phyloP scores from a whole-genome alignment of 352 stramenopile species.

The Pythium aquatile region DNA sequence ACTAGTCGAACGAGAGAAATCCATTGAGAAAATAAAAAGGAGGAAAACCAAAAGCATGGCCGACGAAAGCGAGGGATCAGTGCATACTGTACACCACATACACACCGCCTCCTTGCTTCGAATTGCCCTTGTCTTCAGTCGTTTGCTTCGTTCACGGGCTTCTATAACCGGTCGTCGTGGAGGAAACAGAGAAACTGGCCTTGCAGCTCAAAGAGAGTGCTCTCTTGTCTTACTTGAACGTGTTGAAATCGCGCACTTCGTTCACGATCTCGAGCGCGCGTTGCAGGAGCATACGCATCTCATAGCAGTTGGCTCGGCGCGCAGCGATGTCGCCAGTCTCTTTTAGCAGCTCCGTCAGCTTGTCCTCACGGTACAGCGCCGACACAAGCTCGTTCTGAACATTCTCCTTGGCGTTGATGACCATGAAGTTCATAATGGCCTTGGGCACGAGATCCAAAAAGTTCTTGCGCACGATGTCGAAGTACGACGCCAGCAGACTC shows the following conservation, averaged over 20 bases:
- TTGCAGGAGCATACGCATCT: conserved; percentile 96
- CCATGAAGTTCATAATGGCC: conserved; percentile 99
- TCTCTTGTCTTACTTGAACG: conserved; percentile 84
- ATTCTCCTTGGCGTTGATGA: conserved; percentile 93
- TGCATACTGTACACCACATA: neutral
- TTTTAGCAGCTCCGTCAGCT: conserved; percentile 95
- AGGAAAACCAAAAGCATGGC: conserved; percentile 1
- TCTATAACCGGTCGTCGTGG: conserved; percentile 16
- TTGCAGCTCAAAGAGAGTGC: neutral
- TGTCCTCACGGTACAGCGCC: conserved; percentile 95
- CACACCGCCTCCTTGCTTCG: neutral
- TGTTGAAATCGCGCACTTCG: conserved; percentile 98
- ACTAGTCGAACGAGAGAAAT: conserved; percentile 4
- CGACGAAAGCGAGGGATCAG: neutral
- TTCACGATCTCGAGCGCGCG: conserved; percentile 98
- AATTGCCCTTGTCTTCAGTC: neutral
- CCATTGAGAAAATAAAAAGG: conserved; percentile 27
- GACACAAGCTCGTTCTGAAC: conserved; percentile 98
- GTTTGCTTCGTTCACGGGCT: conserved; percentile 16
- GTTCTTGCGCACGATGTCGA: conserved; percentile 98
- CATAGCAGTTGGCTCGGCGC: conserved; percentile 92
- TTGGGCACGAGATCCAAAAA: conserved; percentile 99
- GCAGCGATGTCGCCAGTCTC: conserved; percentile 95
- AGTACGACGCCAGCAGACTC: conserved; percentile 95
- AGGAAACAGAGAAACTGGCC: neutral